Evolutionary conservation across 352 stramenopile species (phyloP).

Genomic region (Phytophthora nicotianae): DNA sequence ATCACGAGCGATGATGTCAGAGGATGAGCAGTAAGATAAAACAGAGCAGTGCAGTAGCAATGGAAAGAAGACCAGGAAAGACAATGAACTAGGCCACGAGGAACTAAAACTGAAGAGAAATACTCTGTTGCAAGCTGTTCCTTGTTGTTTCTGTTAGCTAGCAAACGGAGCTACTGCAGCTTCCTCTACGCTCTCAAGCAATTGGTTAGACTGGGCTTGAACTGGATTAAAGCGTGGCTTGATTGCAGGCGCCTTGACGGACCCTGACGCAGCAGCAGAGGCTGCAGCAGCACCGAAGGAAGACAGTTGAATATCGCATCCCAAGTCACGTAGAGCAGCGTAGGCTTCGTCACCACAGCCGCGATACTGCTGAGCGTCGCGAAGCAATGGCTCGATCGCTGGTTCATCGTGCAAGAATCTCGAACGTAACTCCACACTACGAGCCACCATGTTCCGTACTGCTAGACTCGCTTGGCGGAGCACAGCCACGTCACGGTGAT

Average conservation of each 20-base stretch:
- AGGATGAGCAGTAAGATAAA: slow-evolving; percentile 12
- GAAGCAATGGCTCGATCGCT: slow-evolving; percentile 66
- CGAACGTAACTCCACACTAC: slow-evolving; percentile 56
- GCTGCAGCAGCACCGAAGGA: slow-evolving; percentile 46
- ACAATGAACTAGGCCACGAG: slow-evolving; percentile 7
- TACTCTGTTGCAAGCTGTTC: slow-evolving; percentile 1
- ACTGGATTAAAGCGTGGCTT: slow-evolving; percentile 72
- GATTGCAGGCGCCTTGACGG: slow-evolving; percentile 20
- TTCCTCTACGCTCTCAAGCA: slow-evolving; percentile 58
- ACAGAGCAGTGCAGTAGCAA: slow-evolving; percentile 12
- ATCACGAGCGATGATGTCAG: slow-evolving; percentile 6
- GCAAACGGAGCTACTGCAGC: slow-evolving; percentile 59
- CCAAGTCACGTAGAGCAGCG: slow-evolving; percentile 72
- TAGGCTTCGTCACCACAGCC: slow-evolving; percentile 83
- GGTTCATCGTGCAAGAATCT: slow-evolving; percentile 71
- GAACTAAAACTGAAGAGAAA: slow-evolving; percentile 20
- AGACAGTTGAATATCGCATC: slow-evolving; percentile 72
- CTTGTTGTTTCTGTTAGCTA: neutral
- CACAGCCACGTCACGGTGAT: slow-evolving; percentile 48
- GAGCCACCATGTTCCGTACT: slow-evolving; percentile 81
- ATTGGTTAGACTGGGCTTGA: slow-evolving; percentile 58
- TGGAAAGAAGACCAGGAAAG: slow-evolving; percentile 6
- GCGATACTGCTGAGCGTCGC: slow-evolving; percentile 62
- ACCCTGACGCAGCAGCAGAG: slow-evolving; percentile 21
- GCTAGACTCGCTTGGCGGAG: slow-evolving; percentile 80